These are phyloP conservation scores for Oryza nivara DNA, from an alignment of 176 grass and related monocot species.

Conservation along the genomic window DNA sequence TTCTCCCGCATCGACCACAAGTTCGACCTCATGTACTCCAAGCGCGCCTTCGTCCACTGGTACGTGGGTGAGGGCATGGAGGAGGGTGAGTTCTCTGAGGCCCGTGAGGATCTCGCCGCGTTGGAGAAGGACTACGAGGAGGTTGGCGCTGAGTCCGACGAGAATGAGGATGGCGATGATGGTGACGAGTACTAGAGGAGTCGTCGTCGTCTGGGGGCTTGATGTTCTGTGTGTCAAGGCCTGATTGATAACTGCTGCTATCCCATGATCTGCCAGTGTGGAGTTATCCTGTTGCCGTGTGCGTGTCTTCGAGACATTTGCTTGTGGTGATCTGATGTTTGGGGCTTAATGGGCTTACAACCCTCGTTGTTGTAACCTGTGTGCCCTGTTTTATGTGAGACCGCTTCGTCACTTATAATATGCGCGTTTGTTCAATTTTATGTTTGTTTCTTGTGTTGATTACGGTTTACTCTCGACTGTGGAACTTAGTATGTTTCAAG, in stretches of 20 bases:
- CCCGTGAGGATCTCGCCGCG: constrained; percentile 55
- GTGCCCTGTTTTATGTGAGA: constrained; percentile 23
- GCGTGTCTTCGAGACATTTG: not conserved
- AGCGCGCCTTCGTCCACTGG: constrained; percentile 66
- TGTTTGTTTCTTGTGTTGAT: no score
- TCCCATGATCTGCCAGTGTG: constrained; percentile 46
- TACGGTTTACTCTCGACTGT: no score
- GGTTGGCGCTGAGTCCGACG: constrained; percentile 57
- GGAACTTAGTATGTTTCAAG: no score
- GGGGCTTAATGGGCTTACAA: constrained; percentile 48
- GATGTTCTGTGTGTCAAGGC: not conserved
- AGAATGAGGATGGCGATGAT: constrained; percentile 46
- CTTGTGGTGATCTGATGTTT: not conserved
- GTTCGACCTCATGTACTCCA: constrained; percentile 65
- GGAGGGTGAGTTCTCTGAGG: constrained; percentile 66
- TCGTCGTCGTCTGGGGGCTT: not conserved
- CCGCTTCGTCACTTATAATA: not conserved
- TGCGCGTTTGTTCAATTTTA: no score
- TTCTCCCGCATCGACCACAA: constrained; percentile 71
- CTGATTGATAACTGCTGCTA: not conserved
- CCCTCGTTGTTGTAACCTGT: constrained; percentile 38
- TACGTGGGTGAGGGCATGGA: constrained; percentile 67
- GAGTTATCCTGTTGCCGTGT: not conserved
- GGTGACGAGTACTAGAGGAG: constrained; percentile 54
- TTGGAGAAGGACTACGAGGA: constrained; percentile 67